These are phyloP conservation scores for Magnaporthiopsis incrustans DNA, from an alignment of 2,329 filamentous ascomycete genomes.

Conservation along the genomic window DNA sequence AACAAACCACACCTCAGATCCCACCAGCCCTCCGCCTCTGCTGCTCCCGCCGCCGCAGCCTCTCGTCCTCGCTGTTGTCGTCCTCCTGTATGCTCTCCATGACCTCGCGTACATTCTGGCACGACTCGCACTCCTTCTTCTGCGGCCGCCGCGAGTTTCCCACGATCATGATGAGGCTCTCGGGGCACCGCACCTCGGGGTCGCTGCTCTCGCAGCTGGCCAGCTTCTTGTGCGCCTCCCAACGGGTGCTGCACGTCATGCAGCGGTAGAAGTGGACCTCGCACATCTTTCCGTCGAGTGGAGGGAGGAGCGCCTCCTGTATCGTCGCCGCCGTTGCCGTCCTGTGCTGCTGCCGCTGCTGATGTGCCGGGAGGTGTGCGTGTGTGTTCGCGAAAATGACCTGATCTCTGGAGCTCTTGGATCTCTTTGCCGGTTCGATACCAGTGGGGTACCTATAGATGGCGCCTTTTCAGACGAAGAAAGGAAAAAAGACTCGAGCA, in stretches of 20 bases:
- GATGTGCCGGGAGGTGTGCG: no score
- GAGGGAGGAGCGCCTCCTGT: background rate
- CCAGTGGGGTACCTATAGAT: background rate
- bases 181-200: conserved; percentile 21
- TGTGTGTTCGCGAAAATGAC: background rate
- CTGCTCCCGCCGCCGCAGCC: conserved; percentile 8
- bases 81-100: conserved; percentile 20
- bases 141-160: conserved; percentile 23
- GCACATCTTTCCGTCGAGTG: conserved; percentile 21
- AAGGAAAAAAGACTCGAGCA: background rate
- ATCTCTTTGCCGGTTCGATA: background rate
- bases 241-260: conserved; percentile 21
- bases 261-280: conserved; percentile 28
- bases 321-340: background rate
- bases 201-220: conserved; percentile 27
- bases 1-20: no score
- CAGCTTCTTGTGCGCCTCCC: conserved; percentile 26
- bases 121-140: conserved; percentile 24
- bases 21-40: background rate
- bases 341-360: background rate
- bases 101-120: conserved; percentile 20
- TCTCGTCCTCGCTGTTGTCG: conserved; percentile 15
- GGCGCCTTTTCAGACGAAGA: background rate
- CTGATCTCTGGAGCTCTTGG: no score
- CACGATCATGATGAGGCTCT: conserved; percentile 29